These are phyloP conservation scores for Nicotiana tomentosiformis DNA, from an alignment of 257 asterid genomes.

Conservation along the genomic window DNA sequence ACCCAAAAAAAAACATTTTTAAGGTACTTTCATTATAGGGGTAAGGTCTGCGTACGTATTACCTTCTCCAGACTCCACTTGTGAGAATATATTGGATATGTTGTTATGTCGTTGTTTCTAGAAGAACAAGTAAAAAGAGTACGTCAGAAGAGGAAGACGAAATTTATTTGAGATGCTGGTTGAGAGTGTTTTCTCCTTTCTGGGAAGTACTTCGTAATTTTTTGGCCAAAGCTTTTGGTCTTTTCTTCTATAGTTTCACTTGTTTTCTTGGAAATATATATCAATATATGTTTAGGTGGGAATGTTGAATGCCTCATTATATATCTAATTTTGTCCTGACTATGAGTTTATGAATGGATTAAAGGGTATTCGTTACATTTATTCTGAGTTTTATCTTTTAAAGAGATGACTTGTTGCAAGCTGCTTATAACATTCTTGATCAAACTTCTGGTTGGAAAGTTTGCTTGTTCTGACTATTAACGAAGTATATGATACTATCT, in stretches of 20 bases:
- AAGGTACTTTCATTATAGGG: too few species aligned
- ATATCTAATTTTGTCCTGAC: background rate
- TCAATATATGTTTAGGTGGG: background rate
- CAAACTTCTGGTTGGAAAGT: background rate
- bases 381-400: background rate
- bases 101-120: too few species aligned
- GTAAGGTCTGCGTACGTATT: too few species aligned
- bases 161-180: too few species aligned
- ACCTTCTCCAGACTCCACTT: too few species aligned
- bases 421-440: background rate
- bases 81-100: too few species aligned
- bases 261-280: background rate
- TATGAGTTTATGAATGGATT: slow-evolving; percentile 17
- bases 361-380: background rate
- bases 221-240: background rate
- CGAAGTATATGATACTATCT: too few species aligned
- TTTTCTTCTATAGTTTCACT: background rate
- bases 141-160: background rate
- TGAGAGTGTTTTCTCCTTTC: too few species aligned
- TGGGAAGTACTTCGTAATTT: background rate
- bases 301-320: background rate
- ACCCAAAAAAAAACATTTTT: too few species aligned
- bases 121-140: background rate
- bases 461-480: background rate
- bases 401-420: background rate